phyloP scores from a whole-genome alignment of 2,329 filamentous ascomycete species.

The Hymenoscyphus infarciens region DNA sequence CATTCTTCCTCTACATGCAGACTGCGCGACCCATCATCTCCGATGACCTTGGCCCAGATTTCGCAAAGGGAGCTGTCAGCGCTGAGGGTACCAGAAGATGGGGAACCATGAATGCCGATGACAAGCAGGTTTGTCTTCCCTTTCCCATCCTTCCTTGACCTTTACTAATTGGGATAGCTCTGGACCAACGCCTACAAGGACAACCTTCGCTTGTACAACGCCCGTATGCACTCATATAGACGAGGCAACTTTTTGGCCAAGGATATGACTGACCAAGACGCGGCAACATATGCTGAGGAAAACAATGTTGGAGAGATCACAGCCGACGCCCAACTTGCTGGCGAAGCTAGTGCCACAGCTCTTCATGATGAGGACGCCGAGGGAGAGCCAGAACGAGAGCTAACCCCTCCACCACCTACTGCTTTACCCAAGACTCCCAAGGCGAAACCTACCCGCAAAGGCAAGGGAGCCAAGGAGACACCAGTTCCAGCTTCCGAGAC shows the following conservation, averaged over 20 bases:
- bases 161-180: constrained; percentile 26
- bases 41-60: constrained; percentile 68
- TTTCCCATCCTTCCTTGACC: background rate
- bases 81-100: constrained; percentile 84
- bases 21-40: constrained; percentile 80
- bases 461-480: constrained; percentile 24
- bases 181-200: constrained; percentile 67
- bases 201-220: constrained; percentile 63
- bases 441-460: constrained; percentile 42
- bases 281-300: constrained; percentile 57
- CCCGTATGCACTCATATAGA: constrained; percentile 63
- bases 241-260: constrained; percentile 54
- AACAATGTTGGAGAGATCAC: constrained; percentile 50
- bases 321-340: constrained; percentile 41
- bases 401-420: constrained; percentile 33
- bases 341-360: constrained; percentile 44
- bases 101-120: constrained; percentile 68
- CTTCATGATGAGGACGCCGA: constrained; percentile 34
- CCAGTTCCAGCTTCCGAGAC: constrained; percentile 19
- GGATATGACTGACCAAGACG: constrained; percentile 59
- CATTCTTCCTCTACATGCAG: constrained; percentile 94
- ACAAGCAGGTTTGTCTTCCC: constrained; percentile 58
- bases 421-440: constrained; percentile 54
- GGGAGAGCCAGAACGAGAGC: constrained; percentile 43
- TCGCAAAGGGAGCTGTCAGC: constrained; percentile 81